Conservation (phyloP, 306 rosid genomes). For the Citrullus amarus region DNA sequence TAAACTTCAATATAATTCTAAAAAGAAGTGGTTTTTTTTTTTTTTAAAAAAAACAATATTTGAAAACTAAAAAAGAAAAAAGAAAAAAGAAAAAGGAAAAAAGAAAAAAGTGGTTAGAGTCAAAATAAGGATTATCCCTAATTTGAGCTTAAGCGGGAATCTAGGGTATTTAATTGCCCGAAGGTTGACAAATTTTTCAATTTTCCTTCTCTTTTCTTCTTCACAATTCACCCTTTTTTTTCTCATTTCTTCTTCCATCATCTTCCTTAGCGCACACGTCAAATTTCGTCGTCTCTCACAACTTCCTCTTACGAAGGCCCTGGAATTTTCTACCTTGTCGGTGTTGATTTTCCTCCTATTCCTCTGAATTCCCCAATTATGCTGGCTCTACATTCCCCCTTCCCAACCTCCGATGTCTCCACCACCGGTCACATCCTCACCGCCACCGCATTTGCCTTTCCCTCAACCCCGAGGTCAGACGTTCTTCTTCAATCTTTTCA, state of each 20-base stretch:
- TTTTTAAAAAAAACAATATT: no score
- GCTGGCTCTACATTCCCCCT: slow-evolving; percentile 8
- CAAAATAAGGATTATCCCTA: no score
- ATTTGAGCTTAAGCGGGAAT: no score
- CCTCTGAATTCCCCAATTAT: background rate
- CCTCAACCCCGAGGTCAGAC: background rate
- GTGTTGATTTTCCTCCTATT: background rate
- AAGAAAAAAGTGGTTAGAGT: no score
- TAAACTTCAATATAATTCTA: no score
- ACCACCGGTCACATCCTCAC: slow-evolving; percentile 23
- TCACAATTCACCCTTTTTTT: background rate
- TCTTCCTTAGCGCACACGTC: background rate
- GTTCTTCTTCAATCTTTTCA: background rate
- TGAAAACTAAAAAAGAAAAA: no score
- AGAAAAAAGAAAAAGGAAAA: no score
- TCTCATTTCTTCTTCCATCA: background rate
- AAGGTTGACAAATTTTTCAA: no score
- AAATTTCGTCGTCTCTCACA: background rate
- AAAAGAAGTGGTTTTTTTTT: no score
- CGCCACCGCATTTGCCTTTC: slow-evolving; percentile 14
- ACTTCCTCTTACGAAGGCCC: background rate
- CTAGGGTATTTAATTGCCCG: no score
- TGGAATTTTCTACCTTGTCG: background rate
- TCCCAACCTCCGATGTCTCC: slow-evolving; percentile 43
- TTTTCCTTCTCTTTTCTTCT: background rate